Percentiles rank a stretch among this genome's conserved stretches.
Evolutionary conservation across 352 stramenopile genomes (phyloP).

Genomic region (Pythium folliculosum): DNA sequence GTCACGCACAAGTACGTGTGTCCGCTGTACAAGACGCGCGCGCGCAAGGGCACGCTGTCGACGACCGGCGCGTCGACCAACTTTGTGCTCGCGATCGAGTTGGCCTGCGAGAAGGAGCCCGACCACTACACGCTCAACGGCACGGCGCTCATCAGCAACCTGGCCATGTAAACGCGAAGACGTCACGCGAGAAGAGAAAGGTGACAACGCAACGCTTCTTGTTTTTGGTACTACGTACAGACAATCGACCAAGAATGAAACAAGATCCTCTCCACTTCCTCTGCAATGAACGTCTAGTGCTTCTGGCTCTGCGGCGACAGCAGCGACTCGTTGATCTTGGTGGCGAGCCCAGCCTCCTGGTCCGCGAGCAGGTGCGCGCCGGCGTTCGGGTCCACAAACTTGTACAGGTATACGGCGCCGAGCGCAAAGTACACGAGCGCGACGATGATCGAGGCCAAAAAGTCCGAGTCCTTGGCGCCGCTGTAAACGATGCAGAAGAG

Average conservation of each 20-base stretch:
- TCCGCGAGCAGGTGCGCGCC: constrained; percentile 22
- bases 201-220: background rate
- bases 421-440: constrained; percentile 48
- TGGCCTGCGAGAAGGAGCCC: constrained; percentile 69
- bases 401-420: constrained; percentile 37
- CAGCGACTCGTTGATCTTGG: constrained; percentile 32
- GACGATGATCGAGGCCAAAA: constrained; percentile 57
- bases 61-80: constrained; percentile 94
- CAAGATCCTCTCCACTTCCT: too few species aligned
- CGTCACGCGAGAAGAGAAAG: background rate
- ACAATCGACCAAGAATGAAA: background rate
- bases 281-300: constrained; percentile 4
- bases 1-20: constrained; percentile 72
- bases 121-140: constrained; percentile 91
- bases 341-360: constrained; percentile 16
- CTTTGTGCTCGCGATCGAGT: constrained; percentile 90
- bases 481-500: constrained; percentile 70
- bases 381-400: constrained; percentile 16
- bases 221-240: background rate
- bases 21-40: constrained; percentile 91
- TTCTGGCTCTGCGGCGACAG: constrained; percentile 28
- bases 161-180: constrained; percentile 36
- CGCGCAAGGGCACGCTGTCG: constrained; percentile 87
- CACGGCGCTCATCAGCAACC: constrained; percentile 86
- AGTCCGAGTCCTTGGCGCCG: constrained; percentile 53